Base-by-base conservation (phyloP, 306 rosid genomes). In the Rosa persica region DNA sequence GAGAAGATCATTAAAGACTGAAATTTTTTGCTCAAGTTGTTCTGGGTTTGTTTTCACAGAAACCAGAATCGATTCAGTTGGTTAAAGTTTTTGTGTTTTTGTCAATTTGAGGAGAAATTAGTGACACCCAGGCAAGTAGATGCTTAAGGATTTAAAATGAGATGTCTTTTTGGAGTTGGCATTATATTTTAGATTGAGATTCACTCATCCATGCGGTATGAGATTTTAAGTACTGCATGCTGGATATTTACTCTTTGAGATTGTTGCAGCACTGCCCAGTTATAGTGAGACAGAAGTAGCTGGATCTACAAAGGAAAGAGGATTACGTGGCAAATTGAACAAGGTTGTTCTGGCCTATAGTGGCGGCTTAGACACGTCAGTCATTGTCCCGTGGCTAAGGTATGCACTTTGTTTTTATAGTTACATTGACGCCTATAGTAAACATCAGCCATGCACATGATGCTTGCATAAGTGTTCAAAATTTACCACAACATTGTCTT, bases 331-430 rank as follows among this genome's bases (percentile, higher is more conserved):
- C 19, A 91, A 95, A 73, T 73, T 95, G 81, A 86, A 91, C n/a
- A 95, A 95, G 85, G 99, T 95, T 58, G 98, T 96, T 38, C 87
- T 96, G 62, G 99, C 99, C 20, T 96, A 96, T 52, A 96, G 98
- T 79, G 99, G 99, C 74, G 98, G 98, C 83, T 86, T 96, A 78
- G 99, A 93, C 84, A 96, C 99, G 71, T 96, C 99, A 19, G 96
- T 96, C 81, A 93, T 93, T 69, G 99, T 96, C 49, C 98, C 99
- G 62, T 96, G 99, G 98, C 86, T 93, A 77, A 91, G 96, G 98
- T 93, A 81, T 75, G 71, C 13, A 34, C 55, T 74, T 11, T 46
- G 19, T 48, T 8, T 48, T 13, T 47, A 4, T 11, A 44, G 12
- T 15, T 16, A 58, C 65, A 23, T n/a, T 54, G 1, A 8, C 66